Evolutionary conservation across 2,329 filamentous ascomycete genomes (phyloP).

Genomic region (Cordyceps cateniannulata): DNA sequence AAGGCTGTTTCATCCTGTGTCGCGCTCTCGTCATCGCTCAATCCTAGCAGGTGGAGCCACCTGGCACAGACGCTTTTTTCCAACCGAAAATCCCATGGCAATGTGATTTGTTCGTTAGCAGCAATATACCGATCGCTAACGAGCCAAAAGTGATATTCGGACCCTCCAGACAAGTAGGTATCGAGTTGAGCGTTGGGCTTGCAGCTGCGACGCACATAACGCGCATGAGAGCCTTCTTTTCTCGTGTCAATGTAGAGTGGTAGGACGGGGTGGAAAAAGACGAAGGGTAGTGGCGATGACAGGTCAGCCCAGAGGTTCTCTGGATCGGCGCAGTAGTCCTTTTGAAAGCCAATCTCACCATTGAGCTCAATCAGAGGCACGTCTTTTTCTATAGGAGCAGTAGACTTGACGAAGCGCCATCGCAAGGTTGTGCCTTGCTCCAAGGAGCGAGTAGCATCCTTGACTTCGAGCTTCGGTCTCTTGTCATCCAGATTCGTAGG

Average conservation of each 20-base stretch:
- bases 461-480: constrained; percentile 41
- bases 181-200: constrained; percentile 83
- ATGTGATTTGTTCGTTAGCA: constrained; percentile 56
- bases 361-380: constrained; percentile 65
- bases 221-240: constrained; percentile 75
- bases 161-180: constrained; percentile 71
- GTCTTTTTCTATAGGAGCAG: constrained; percentile 48
- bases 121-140: constrained; percentile 73
- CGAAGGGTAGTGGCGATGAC: constrained; percentile 61
- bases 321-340: constrained; percentile 61
- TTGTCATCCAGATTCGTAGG: constrained; percentile 37
- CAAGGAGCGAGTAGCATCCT: constrained; percentile 34
- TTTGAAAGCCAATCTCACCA: constrained; percentile 67
- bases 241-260: constrained; percentile 92
- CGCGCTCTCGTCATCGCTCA: constrained; percentile 52
- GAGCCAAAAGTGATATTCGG: constrained; percentile 88
- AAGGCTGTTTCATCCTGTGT: constrained; percentile 46
- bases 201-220: constrained; percentile 90
- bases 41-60: constrained; percentile 53
- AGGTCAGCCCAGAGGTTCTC: constrained; percentile 64
- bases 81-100: constrained; percentile 61
- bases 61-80: constrained; percentile 47
- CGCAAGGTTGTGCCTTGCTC: constrained; percentile 42
- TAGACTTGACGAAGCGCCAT: constrained; percentile 60
- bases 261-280: constrained; percentile 81